These are phyloP conservation scores for Calonectria hawksworthii DNA, from an alignment of 2,329 filamentous ascomycete species.

Conservation along the genomic window DNA sequence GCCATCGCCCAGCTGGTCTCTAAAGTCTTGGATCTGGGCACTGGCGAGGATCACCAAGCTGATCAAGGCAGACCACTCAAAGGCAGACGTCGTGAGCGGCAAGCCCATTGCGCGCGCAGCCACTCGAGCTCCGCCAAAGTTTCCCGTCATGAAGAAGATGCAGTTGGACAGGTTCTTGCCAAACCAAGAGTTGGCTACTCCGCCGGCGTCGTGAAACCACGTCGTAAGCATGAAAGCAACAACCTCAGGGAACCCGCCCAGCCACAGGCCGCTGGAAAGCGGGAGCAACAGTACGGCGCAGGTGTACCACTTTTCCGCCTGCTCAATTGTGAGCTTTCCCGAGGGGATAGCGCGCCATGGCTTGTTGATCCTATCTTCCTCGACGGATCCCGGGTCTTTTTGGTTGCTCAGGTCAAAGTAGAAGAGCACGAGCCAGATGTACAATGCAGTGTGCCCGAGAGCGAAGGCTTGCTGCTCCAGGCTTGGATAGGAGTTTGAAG, in stretches of 20 bases:
- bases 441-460: background rate
- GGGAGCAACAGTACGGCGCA: too few relatives aligned
- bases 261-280: too few relatives aligned
- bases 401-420: background rate
- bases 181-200: too few relatives aligned
- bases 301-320: background rate
- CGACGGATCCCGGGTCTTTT: background rate
- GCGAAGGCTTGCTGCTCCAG: background rate
- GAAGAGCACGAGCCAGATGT: background rate
- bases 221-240: too few relatives aligned
- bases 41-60: background rate
- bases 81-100: background rate
- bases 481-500: background rate
- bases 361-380: background rate
- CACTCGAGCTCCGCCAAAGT: background rate
- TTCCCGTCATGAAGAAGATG: background rate
- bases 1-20: background rate
- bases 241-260: too few relatives aligned
- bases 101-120: background rate
- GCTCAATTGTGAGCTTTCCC: background rate
- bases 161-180: background rate
- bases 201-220: too few relatives aligned
- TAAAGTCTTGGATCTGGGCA: background rate
- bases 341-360: background rate
- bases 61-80: background rate